phyloP scores from a whole-genome alignment of 306 rosid species.

The Acacia crassicarpa region DNA sequence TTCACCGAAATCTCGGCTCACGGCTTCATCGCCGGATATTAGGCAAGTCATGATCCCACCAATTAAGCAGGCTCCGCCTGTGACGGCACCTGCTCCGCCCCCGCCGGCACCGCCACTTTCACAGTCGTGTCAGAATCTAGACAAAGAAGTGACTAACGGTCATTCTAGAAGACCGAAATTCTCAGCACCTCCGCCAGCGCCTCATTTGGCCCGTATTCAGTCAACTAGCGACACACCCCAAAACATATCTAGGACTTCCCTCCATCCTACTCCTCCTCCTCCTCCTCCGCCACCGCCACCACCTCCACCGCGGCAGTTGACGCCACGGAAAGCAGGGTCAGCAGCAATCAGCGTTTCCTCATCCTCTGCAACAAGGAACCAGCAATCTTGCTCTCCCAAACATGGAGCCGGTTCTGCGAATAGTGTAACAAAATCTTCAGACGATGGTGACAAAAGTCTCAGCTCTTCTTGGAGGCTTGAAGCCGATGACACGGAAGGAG shows the following conservation, averaged over 20 bases:
- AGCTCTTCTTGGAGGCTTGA: constrained; percentile 58
- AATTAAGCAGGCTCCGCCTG: constrained; percentile 44
- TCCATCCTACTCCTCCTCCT: background rate
- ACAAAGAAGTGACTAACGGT: constrained; percentile 17
- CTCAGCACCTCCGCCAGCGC: constrained; percentile 74
- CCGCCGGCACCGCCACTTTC: constrained; percentile 31
- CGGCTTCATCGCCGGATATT: constrained; percentile 50
- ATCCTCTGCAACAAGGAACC: constrained; percentile 30
- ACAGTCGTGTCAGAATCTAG: constrained; percentile 15
- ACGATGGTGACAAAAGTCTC: constrained; percentile 27
- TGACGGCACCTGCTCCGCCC: constrained; percentile 32
- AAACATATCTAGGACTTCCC: constrained; percentile 29
- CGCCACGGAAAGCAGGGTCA: constrained; percentile 28
- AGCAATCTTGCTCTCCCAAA: constrained; percentile 37
- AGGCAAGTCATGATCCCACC: constrained; percentile 45
- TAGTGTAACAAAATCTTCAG: constrained; percentile 35
- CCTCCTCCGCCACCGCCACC: constrained; percentile 36
- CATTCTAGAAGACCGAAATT: constrained; percentile 57
- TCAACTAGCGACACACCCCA: constrained; percentile 38
- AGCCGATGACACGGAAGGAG: constrained; percentile 63
- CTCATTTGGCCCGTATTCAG: constrained; percentile 61
- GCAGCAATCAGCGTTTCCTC: constrained; percentile 33
- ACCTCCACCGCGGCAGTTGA: constrained; percentile 28
- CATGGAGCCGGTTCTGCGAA: constrained; percentile 33
- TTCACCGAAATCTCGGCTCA: constrained; percentile 70